Evolutionary conservation across 1,139 yeast species (phyloP), one percentile per base, ranked within the genome.

Genomic region (Blastobotrys ciferrii): DNA sequence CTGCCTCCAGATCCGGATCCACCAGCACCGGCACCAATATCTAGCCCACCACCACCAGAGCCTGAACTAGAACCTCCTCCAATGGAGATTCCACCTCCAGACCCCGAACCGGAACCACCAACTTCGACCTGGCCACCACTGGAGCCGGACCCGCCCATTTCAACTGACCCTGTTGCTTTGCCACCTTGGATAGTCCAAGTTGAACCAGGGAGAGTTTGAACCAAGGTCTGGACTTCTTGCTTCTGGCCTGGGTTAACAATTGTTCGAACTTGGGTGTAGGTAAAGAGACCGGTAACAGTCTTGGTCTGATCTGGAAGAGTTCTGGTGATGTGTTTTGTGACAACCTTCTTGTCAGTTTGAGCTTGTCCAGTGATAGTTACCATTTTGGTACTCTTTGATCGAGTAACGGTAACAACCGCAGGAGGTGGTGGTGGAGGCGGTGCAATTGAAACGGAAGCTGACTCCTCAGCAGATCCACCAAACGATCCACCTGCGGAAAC

Each of bases 361-460:
- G n/a, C 35, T 25, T 30, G 17, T 13, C 44, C 35, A 4, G 36
- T 41, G 9, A 41, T 14, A 11, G 32, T 30, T 7, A 23, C 18
- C 20, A 41, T 41, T n/a, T 41, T 41, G 17, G 37, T 41, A 12
- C 17, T 31, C 12, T 32, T 32, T 25, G 37, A n/a, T 30, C 44
- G 18, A 12, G 44, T 30, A 5, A 41, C 44, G 14, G 44, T 41
- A 18, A 41, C 35, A 11, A 19, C 28, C 20, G 37, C 13, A 4
- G 44, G 44, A 4, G 44, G 44, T 15, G 44, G 35, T 5, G 36
- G 44, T 6, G 44, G 37, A 13, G 44, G 37, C 12, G 44, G 37
- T 11, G 36, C 17, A 9, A 19, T 15, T 6, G 40, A 17, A 13
- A 5, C 28, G 6, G 40, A n/a, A 15, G 28, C 40, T 15, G 44